Evolutionary conservation across 2,329 filamentous ascomycete genomes (phyloP).

Genomic region (Pleurostoma richardsiae): DNA sequence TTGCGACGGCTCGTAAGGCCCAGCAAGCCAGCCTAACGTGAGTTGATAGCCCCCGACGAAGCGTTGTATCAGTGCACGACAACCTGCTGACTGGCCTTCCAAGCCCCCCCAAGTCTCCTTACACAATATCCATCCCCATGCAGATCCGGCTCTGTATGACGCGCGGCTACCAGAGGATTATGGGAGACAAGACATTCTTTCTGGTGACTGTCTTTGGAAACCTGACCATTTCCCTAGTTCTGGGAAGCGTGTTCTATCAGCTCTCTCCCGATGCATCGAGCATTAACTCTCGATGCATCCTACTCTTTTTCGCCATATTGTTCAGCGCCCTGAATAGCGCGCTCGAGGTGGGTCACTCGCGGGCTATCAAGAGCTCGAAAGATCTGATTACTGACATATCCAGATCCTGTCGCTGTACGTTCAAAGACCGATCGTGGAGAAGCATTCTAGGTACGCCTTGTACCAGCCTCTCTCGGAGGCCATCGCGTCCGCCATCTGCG

Average conservation of each 20-base stretch:
- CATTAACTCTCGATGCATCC: constrained; percentile 48
- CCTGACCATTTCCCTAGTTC: constrained; percentile 51
- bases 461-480: constrained; percentile 46
- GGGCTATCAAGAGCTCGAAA: not conserved
- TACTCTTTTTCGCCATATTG: constrained; percentile 55
- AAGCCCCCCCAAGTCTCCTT: not conserved
- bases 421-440: constrained; percentile 38
- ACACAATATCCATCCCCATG: not conserved
- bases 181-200: constrained; percentile 29
- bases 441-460: constrained; percentile 38
- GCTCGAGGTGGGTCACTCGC: constrained; percentile 37
- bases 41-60: not conserved
- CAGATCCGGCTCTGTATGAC: constrained; percentile 12
- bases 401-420: constrained; percentile 25
- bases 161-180: constrained; percentile 44
- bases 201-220: constrained; percentile 38
- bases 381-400: constrained; percentile 2
- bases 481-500: constrained; percentile 15
- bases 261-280: constrained; percentile 40
- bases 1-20: not conserved
- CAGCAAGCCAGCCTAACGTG: not conserved
- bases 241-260: constrained; percentile 53
- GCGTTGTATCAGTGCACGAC: too few relatives aligned
- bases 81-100: too few relatives aligned
- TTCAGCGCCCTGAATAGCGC: constrained; percentile 55